Percentiles rank a stretch among this genome's conserved stretches.
Conservation (phyloP, 352 stramenopile species). For the Phytophthora quininea region DNA sequence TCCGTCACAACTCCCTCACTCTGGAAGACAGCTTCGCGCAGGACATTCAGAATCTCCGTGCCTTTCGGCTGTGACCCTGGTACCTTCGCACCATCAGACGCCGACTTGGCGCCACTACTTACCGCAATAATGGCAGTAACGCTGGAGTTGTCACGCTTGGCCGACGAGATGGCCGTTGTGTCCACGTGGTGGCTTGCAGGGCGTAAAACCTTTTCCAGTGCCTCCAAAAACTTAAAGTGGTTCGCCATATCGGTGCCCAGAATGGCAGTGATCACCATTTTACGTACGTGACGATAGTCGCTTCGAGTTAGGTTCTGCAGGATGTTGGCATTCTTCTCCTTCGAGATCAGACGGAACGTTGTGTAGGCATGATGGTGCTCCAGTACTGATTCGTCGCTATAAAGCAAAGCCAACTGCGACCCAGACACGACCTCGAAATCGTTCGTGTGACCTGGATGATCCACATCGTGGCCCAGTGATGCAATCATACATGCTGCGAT, state of each 20-base stretch:
- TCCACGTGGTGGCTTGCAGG: slow-evolving; percentile 60
- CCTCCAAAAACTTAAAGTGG: slow-evolving; percentile 89
- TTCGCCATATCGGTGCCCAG: slow-evolving; percentile 91
- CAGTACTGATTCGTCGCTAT: slow-evolving; percentile 90
- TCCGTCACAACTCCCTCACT: slow-evolving; percentile 37
- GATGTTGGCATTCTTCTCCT: slow-evolving; percentile 88
- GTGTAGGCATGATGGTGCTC: slow-evolving; percentile 90
- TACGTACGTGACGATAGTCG: slow-evolving; percentile 83
- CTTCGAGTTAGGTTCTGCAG: slow-evolving; percentile 72
- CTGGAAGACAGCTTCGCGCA: slow-evolving; percentile 74
- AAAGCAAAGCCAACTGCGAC: slow-evolving; percentile 82
- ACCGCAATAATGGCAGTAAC: slow-evolving; percentile 30
- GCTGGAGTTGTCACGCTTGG: slow-evolving; percentile 46
- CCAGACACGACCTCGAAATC: slow-evolving; percentile 85
- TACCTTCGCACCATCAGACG: slow-evolving; percentile 26
- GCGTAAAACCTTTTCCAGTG: slow-evolving; percentile 73
- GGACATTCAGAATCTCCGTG: slow-evolving; percentile 44
- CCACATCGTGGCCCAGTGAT: slow-evolving; percentile 90
- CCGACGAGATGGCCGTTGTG: slow-evolving; percentile 38
- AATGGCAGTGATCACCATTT: slow-evolving; percentile 90
- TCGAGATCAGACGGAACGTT: slow-evolving; percentile 86
- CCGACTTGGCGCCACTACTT: slow-evolving; percentile 27
- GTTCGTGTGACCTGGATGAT: slow-evolving; percentile 92
- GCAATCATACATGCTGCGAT: slow-evolving; percentile 86
- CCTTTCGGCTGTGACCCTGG: slow-evolving; percentile 25